Conservation (phyloP, 2,329 filamentous ascomycete genomes). For the Raffaelea arxii region DNA sequence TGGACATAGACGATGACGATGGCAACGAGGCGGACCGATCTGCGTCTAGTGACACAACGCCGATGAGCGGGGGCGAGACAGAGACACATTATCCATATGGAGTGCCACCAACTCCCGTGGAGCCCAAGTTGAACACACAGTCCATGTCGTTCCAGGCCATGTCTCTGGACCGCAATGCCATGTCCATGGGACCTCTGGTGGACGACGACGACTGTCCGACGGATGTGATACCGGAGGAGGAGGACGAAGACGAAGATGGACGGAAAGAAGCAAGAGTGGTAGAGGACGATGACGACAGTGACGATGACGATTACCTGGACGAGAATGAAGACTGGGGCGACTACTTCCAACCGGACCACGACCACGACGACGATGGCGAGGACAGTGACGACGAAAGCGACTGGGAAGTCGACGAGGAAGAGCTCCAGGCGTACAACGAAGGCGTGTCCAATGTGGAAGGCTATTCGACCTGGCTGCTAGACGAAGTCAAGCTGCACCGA, state of each 20-base stretch:
- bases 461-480: conserved; percentile 19
- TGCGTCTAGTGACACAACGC: too few species aligned
- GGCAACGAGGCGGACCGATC: background rate
- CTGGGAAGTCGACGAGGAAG: conserved; percentile 13
- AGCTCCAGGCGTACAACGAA: conserved; percentile 12
- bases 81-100: background rate
- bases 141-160: background rate
- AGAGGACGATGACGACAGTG: background rate
- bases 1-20: background rate
- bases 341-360: conserved; percentile 6
- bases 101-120: too few species aligned
- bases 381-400: background rate
- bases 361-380: conserved; percentile 11
- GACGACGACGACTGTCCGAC: background rate
- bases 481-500: conserved; percentile 22
- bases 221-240: background rate
- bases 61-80: background rate
- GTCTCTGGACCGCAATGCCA: background rate
- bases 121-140: background rate
- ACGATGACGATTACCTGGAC: conserved; percentile 2
- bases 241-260: background rate
- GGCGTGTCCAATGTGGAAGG: conserved; percentile 8
- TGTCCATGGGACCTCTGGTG: background rate
- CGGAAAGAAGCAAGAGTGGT: background rate
- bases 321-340: conserved; percentile 3